These are phyloP conservation scores for Lentinula edodes DNA, from an alignment of 768 basidiomycete genomes.

Conservation along the genomic window DNA sequence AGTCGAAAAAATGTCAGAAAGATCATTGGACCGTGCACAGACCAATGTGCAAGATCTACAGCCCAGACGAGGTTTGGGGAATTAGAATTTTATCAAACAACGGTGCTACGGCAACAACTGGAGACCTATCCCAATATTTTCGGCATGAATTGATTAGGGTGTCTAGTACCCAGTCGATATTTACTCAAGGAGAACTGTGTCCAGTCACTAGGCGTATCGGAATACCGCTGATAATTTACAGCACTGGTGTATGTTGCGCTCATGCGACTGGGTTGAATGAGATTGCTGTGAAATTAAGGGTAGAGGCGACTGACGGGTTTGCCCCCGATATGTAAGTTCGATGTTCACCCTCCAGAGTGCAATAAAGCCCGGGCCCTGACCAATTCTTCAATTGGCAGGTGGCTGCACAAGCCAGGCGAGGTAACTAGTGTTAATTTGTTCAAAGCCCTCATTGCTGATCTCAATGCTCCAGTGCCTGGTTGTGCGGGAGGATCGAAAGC, in stretches of 20 bases:
- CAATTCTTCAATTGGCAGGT: neutral
- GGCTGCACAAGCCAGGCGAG: neutral
- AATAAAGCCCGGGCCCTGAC: too few relatives aligned
- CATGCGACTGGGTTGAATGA: neutral
- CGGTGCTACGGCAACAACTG: neutral
- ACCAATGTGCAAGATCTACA: neutral
- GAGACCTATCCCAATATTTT: neutral
- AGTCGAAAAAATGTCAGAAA: neutral
- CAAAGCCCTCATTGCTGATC: neutral
- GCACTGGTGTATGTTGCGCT: neutral
- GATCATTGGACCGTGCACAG: neutral
- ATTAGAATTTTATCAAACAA: neutral
- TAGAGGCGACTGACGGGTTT: neutral
- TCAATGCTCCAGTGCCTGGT: neutral
- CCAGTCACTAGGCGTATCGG: neutral
- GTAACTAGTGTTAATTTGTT: neutral
- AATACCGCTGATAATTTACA: neutral
- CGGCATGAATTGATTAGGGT: neutral
- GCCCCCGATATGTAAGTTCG: neutral
- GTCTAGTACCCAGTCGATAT: neutral
- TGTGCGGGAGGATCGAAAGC: constrained; percentile 1
- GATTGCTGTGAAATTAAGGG: neutral
- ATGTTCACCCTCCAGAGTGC: too few relatives aligned
- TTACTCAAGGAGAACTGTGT: neutral
- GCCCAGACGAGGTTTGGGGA: neutral